Evolutionary conservation across 1,139 yeast species (phyloP), one percentile per base, ranked within the genome.

Genomic region (Suhomyces panamericanus): DNA sequence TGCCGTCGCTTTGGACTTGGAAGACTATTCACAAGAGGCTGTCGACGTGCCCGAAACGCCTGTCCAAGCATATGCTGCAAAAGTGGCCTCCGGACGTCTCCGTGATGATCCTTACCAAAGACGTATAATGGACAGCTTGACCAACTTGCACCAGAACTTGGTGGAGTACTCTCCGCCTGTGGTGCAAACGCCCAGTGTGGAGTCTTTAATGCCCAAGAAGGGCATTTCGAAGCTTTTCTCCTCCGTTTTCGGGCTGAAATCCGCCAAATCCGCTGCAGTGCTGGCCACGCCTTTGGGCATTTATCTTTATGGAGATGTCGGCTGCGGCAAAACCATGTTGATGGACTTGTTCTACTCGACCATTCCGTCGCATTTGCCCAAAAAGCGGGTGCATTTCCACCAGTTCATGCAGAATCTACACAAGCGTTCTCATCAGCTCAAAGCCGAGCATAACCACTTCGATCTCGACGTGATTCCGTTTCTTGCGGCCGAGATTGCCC

Each of bases 251-350:
- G 62, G 66, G 9, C 49, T 49, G n/a, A 51, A 56, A 32, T n/a
- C 38, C 13, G 15, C 36, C 3, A 12, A 13, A 6, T 8, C 34
- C 10, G 13, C 30, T 17, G 17, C 11, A 5, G 32, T 28, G 15
- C 29, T 13, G 7, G 56, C 61, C 47, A 59, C 57, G 9, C 72
- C 78, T 30, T 95, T 78, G 54, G 99, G 99, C 2, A 85, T 93
- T 13, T 93, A 93, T 61, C 73, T 93, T 24, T 93, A 88, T 64
- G 99, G 99, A 15, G 99, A 93, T 63, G 99, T 93, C 36, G 99
- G 99, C 4, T 90, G 98, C 66, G 99, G 99, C 9, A 93, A 93
- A 62, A 93, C 99, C 5, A 93, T 93, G 97, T 74, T 93, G 51
- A 91, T 93, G 98, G 99, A 93, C 65, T 74, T 93, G 56, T 93